Conservation (phyloP, 768 basidiomycete genomes). For the Termitomyces sp. region DNA sequence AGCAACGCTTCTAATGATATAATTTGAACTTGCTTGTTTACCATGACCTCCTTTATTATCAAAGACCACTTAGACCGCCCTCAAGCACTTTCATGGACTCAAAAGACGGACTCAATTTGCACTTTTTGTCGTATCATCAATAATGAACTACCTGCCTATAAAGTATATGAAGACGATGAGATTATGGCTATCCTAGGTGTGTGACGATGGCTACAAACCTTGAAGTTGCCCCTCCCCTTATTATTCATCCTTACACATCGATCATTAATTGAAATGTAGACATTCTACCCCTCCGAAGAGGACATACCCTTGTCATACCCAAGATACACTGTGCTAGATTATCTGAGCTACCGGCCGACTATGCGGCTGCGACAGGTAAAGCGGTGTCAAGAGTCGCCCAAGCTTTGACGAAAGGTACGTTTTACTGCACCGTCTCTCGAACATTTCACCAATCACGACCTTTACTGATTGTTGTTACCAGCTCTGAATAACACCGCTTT, state of each 20-base stretch:
- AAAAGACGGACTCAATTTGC: conserved; percentile 37
- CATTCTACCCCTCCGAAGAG: conserved; percentile 59
- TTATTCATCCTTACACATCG: neutral
- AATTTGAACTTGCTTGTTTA: neutral
- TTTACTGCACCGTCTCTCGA: neutral
- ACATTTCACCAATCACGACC: conserved; percentile 4
- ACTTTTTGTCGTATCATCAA: conserved; percentile 63
- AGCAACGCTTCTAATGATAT: too few relatives aligned
- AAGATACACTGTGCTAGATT: conserved; percentile 56
- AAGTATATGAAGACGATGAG: conserved; percentile 55
- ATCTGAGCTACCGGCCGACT: conserved; percentile 58
- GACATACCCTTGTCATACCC: conserved; percentile 68
- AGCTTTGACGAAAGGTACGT: conserved; percentile 54
- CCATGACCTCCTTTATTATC: conserved; percentile 74
- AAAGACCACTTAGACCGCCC: conserved; percentile 48
- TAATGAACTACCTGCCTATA: conserved; percentile 38
- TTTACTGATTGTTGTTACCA: conserved; percentile 15
- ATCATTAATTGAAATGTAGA: conserved; percentile 30
- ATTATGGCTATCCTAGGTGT: conserved; percentile 62
- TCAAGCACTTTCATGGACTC: conserved; percentile 41
- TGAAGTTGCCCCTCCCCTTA: neutral
- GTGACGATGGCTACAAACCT: conserved; percentile 1
- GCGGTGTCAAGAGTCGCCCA: conserved; percentile 56
- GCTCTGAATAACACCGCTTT: conserved; percentile 60
- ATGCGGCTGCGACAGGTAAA: conserved; percentile 52